Base-by-base conservation (phyloP, 768 basidiomycete genomes). In the Leccinum fibrillosum region DNA sequence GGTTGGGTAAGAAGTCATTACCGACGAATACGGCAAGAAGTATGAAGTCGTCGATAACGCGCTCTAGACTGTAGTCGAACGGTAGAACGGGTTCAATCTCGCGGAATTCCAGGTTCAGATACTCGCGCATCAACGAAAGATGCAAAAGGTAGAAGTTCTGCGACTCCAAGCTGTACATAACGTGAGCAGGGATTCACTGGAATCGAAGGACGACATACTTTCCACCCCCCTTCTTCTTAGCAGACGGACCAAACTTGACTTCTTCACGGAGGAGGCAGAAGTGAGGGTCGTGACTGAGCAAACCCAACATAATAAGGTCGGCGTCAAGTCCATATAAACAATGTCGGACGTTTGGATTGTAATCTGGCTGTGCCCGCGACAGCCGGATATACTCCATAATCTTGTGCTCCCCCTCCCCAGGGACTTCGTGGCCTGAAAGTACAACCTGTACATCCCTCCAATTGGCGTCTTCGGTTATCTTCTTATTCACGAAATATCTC, bases 391-490 rank as follows among this genome's bases (percentile, higher is more conserved):
- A 99, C 72, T 98, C 97, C 91, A 98, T 98, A 64, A 99, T 95
- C 80, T 99, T 99, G 83, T 99, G 97, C 71, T 99, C 97, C 59
- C 97, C 97, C 75, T 99, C 97, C 64, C 97, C 97, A 0, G 97
- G 97, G 3, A 98, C 95, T 66, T 99, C 96, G 72, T 98, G 94
- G 11, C 97, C 97, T 28, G 93, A 96, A 37, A 99, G 79, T 39
- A 99, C 91, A 21, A 98, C 94, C 68, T 94, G 81, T 44, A 98
- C 85, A 55, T 88, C 83, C 58, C 92, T 80, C 97, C 97, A 99
- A 71, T 94, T 88, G 2, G 97, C 84, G 74, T 99, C 97, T 71
- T 99, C 97, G 0, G 88, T 85, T 32, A 98, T 96, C 81, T 98
- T 96, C 83, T 98, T 98, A 75, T 94, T 94, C 62, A 99, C 81